Conservation (phyloP, 1,139 yeast genomes). For the Candida mesenterica region DNA sequence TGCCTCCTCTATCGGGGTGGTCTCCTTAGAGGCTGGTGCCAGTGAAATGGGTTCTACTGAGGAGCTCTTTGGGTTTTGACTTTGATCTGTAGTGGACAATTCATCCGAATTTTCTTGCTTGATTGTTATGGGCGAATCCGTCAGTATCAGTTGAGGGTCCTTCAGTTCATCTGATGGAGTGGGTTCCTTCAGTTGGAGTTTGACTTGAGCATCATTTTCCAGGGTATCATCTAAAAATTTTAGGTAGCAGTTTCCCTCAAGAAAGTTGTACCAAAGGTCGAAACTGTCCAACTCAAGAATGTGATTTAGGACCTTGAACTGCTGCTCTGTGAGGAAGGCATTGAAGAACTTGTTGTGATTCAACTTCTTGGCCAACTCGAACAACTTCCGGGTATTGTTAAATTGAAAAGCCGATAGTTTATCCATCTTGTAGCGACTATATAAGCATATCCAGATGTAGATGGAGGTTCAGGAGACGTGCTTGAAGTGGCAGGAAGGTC, state of each 20-base stretch:
- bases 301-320: slow-evolving; percentile 50
- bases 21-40: too few species aligned
- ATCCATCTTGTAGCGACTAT: slow-evolving; percentile 28
- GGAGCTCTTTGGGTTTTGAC: too few species aligned
- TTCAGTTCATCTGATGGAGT: too few species aligned
- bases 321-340: slow-evolving; percentile 61
- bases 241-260: slow-evolving; percentile 51
- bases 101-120: too few species aligned
- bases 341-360: slow-evolving; percentile 51
- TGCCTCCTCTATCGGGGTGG: too few species aligned
- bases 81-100: too few species aligned
- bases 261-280: slow-evolving; percentile 51
- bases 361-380: slow-evolving; percentile 48
- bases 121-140: too few species aligned
- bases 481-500: not conserved
- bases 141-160: too few species aligned
- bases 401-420: slow-evolving; percentile 43
- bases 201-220: slow-evolving; percentile 11
- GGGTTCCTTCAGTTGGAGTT: not conserved
- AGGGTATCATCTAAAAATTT: slow-evolving; percentile 22
- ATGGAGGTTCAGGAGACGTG: not conserved
- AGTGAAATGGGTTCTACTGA: too few species aligned
- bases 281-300: slow-evolving; percentile 32
- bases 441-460: slow-evolving; percentile 13
- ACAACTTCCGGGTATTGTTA: slow-evolving; percentile 41